These are phyloP conservation scores for Ogataea philodendri DNA, from an alignment of 805 yeast genomes.

Conservation along the genomic window DNA sequence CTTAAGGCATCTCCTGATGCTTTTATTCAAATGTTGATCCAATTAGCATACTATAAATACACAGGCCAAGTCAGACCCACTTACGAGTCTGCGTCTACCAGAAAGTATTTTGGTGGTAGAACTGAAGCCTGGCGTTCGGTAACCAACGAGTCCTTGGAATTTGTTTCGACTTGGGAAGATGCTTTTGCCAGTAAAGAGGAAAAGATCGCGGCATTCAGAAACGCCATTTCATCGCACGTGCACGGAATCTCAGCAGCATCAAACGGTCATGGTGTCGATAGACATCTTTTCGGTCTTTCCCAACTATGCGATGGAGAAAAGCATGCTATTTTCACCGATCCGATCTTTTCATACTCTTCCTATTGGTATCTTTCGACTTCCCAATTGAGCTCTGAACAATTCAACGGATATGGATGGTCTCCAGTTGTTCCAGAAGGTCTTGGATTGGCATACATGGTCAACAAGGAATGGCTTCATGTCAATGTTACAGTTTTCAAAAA, in stretches of 20 bases:
- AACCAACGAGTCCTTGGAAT: slow-evolving; percentile 62
- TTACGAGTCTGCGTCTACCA: slow-evolving; percentile 93
- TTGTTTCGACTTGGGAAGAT: slow-evolving; percentile 74
- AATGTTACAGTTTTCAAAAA: slow-evolving; percentile 76
- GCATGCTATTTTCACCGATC: slow-evolving; percentile 73
- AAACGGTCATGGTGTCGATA: slow-evolving; percentile 85
- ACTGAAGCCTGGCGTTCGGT: slow-evolving; percentile 92
- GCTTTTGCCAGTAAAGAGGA: slow-evolving; percentile 47
- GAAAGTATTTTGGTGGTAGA: slow-evolving; percentile 84
- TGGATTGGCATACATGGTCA: slow-evolving; percentile 92
- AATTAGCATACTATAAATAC: slow-evolving; percentile 83
- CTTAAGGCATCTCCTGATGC: slow-evolving; percentile 93
- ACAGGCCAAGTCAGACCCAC: slow-evolving; percentile 83
- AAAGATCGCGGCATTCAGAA: slow-evolving; percentile 65
- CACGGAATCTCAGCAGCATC: slow-evolving; percentile 73
- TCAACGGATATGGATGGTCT: slow-evolving; percentile 94
- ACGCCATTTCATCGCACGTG: slow-evolving; percentile 73
- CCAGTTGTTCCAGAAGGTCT: slow-evolving; percentile 93
- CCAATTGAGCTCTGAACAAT: slow-evolving; percentile 78
- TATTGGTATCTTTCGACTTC: slow-evolving; percentile 89
- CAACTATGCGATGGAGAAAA: slow-evolving; percentile 60
- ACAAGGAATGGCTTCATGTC: slow-evolving; percentile 79
- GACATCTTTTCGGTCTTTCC: slow-evolving; percentile 89
- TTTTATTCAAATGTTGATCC: slow-evolving; percentile 84
- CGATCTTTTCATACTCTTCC: slow-evolving; percentile 69